These are phyloP conservation scores for Diplodia corticola DNA, from an alignment of 2,329 filamentous ascomycete species.

Conservation along the genomic window DNA sequence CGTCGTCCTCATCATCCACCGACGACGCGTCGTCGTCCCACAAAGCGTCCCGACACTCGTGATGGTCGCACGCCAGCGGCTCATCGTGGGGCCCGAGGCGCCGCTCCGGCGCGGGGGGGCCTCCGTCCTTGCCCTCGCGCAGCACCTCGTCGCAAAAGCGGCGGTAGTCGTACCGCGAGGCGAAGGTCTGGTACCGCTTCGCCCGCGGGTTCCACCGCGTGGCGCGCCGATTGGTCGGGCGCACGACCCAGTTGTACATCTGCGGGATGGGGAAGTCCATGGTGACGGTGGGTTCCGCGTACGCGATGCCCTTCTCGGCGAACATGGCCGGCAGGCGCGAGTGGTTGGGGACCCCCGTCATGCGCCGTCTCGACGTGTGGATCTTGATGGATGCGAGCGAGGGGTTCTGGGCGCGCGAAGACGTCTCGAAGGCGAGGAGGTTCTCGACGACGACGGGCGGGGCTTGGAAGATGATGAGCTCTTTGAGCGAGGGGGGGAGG, in stretches of 20 bases:
- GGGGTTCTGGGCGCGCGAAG: neutral
- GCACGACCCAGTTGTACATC: conserved; percentile 8
- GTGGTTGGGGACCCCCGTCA: neutral
- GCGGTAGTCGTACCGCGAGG: neutral
- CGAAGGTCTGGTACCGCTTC: neutral
- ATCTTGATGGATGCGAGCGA: neutral
- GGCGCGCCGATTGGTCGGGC: neutral
- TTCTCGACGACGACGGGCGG: conserved; percentile 17
- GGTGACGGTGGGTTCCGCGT: neutral
- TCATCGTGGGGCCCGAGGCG: too few species aligned
- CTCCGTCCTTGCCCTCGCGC: too few species aligned
- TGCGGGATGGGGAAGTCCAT: conserved; percentile 7
- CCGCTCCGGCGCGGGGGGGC: too few species aligned
- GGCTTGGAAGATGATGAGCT: conserved; percentile 7
- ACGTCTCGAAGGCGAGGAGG: conserved; percentile 3
- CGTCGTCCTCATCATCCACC: too few species aligned
- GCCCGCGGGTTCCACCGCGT: conserved; percentile 1
- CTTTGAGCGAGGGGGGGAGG: neutral
- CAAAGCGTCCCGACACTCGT: too few species aligned
- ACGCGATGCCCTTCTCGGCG: conserved; percentile 3
- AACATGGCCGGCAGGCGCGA: neutral
- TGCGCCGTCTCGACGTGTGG: neutral
- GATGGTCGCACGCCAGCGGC: too few species aligned
- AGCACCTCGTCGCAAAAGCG: conserved; percentile 10
- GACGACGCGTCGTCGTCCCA: too few species aligned